Conservation (phyloP, 2,329 filamentous ascomycete species). For the Pyrenochaeta sp. region DNA sequence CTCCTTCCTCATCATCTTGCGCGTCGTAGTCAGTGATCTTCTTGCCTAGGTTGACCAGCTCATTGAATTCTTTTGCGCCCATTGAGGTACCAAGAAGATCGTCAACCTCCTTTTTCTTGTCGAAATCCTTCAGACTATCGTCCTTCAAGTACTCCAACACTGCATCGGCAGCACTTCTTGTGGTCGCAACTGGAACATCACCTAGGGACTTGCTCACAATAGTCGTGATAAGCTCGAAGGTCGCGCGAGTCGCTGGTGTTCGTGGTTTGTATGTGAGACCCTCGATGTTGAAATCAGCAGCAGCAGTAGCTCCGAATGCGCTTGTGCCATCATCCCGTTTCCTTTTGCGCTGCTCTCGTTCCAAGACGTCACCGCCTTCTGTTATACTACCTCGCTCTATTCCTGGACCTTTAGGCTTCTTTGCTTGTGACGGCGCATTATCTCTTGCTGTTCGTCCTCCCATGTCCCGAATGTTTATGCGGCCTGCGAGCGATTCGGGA, state of each 20-base stretch:
- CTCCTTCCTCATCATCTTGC: constrained; percentile 88
- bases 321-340: constrained; percentile 74
- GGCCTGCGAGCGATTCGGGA: constrained; percentile 94
- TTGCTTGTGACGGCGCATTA: constrained; percentile 76
- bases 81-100: constrained; percentile 87
- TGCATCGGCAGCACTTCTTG: constrained; percentile 92
- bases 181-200: constrained; percentile 90
- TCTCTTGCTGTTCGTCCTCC: constrained; percentile 84
- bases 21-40: constrained; percentile 99
- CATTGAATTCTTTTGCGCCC: constrained; percentile 92
- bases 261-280: constrained; percentile 91
- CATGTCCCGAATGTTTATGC: constrained; percentile 95
- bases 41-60: constrained; percentile 94
- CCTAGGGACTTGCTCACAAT: constrained; percentile 88
- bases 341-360: constrained; percentile 85
- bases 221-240: constrained; percentile 93
- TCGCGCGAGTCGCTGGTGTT: constrained; percentile 88
- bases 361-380: constrained; percentile 84
- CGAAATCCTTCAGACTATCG: constrained; percentile 93
- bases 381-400: constrained; percentile 78
- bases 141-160: constrained; percentile 93
- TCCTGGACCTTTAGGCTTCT: constrained; percentile 73
- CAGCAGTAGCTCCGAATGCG: constrained; percentile 75
- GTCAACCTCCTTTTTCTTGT: constrained; percentile 98
- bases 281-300: constrained; percentile 84